These are phyloP conservation scores for Aspergillus persii DNA, from an alignment of 2,329 filamentous ascomycete genomes.

Conservation along the genomic window DNA sequence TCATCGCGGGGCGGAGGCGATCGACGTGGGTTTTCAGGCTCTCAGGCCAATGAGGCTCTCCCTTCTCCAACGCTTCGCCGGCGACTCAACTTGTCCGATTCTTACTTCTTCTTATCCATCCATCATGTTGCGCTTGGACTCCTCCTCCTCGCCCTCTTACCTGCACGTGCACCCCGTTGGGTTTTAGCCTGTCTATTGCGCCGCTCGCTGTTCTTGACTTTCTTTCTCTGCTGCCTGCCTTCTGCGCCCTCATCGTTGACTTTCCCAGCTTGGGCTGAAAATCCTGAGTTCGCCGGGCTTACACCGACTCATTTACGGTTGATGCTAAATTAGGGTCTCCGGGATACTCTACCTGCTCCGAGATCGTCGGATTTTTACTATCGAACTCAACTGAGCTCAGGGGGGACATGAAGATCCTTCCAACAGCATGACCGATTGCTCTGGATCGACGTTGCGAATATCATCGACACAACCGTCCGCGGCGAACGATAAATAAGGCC, in stretches of 20 bases:
- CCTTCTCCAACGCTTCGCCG: background rate
- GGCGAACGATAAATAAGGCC: background rate
- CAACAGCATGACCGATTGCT: constrained; percentile 19
- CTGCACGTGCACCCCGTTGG: constrained; percentile 13
- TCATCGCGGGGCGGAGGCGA: constrained; percentile 4
- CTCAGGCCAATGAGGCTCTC: background rate
- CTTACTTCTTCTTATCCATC: background rate
- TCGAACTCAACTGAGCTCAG: background rate
- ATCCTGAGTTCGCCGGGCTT: background rate
- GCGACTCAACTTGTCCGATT: background rate
- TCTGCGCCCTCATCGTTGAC: background rate
- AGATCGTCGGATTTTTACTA: background rate
- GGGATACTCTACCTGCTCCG: background rate
- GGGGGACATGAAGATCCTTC: constrained; percentile 14
- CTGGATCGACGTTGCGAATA: background rate
- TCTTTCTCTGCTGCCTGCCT: background rate
- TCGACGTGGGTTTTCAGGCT: background rate
- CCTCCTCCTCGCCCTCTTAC: background rate
- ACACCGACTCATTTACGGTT: background rate
- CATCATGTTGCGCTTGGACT: constrained; percentile 13
- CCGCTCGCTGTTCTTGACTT: background rate
- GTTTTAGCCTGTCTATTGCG: background rate
- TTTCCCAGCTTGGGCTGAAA: background rate
- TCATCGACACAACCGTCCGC: background rate
- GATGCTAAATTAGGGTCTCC: background rate